phyloP scores from a whole-genome alignment of 805 yeast species.

The Lipomyces spencermartinsiae region DNA sequence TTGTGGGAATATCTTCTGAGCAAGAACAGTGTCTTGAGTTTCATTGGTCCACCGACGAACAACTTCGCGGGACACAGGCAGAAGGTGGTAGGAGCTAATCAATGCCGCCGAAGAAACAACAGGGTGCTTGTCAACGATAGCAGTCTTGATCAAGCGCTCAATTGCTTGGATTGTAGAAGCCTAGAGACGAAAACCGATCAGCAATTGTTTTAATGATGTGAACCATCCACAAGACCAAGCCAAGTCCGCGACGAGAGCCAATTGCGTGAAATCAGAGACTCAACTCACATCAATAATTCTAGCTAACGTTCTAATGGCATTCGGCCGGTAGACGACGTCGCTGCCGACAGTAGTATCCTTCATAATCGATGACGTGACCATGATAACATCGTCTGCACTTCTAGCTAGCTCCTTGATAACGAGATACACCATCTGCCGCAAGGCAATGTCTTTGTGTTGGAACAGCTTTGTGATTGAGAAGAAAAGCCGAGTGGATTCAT shows the following conservation, averaged over 20 bases:
- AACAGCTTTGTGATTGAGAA: conserved; percentile 93
- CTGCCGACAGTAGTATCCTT: conserved; percentile 89
- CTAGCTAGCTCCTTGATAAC: conserved; percentile 90
- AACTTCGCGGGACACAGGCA: conserved; percentile 88
- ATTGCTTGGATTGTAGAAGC: conserved; percentile 82
- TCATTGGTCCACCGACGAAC: conserved; percentile 94
- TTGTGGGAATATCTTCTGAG: conserved; percentile 57
- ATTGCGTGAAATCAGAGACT: not conserved
- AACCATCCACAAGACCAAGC: not conserved
- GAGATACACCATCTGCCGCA: conserved; percentile 91
- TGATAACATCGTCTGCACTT: conserved; percentile 87
- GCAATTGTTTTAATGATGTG: not conserved
- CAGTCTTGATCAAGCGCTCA: conserved; percentile 89
- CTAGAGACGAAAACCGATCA: conserved; percentile 9
- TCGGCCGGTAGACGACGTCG: conserved; percentile 84
- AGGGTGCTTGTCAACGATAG: conserved; percentile 90
- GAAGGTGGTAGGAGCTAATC: conserved; percentile 81
- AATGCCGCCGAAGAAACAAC: conserved; percentile 92
- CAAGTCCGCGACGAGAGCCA: not conserved
- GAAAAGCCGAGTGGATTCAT: conserved; percentile 90
- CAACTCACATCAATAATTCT: conserved; percentile 77
- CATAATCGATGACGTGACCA: conserved; percentile 98
- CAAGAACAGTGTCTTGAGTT: conserved; percentile 84
- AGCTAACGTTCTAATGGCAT: conserved; percentile 90
- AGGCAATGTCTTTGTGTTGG: conserved; percentile 83